Evolutionary conservation across 495 filamentous ascomycete genomes (phyloP).

Genomic region (Tuber brumale): DNA sequence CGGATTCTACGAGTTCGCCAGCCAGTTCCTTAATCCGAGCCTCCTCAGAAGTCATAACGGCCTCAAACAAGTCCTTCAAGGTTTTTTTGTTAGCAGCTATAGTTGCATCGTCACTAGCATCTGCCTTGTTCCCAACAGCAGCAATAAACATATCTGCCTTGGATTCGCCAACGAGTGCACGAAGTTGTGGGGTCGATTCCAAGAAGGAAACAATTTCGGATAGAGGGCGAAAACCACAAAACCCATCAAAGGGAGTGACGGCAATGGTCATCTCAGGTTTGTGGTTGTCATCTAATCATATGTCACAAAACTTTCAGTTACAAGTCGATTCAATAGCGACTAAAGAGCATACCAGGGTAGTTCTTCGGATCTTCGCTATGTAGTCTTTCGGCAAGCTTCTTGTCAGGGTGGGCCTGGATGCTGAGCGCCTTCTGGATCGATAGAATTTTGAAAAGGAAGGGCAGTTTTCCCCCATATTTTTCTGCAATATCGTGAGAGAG

Average conservation of each 20-base stretch:
- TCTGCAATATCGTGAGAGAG: constrained; percentile 64
- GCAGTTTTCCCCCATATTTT: constrained; percentile 70
- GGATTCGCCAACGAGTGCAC: constrained; percentile 66
- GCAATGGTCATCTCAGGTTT: constrained; percentile 99
- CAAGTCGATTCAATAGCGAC: not conserved
- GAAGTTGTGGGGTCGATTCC: constrained; percentile 61
- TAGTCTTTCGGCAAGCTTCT: constrained; percentile 86
- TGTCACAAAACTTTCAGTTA: not conserved
- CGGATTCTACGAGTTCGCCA: constrained; percentile 61
- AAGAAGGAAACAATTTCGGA: constrained; percentile 83
- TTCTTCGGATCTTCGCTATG: constrained; percentile 82
- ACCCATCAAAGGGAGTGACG: constrained; percentile 87
- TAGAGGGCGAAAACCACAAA: constrained; percentile 90
- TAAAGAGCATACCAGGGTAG: constrained; percentile 62
- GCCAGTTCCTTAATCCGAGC: constrained; percentile 58
- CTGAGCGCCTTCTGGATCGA: constrained; percentile 89
- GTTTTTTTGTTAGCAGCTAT: constrained; percentile 68
- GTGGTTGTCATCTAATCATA: constrained; percentile 78
- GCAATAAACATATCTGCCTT: constrained; percentile 61
- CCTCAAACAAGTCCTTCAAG: constrained; percentile 63
- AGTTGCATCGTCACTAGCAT: constrained; percentile 49
- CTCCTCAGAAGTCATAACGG: constrained; percentile 69
- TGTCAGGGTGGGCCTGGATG: constrained; percentile 97
- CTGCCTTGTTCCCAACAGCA: constrained; percentile 60
- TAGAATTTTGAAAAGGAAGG: constrained; percentile 96